Evolutionary conservation across 1,139 yeast species (phyloP).

Genomic region (Chernovozyma sophiae-reginae): DNA sequence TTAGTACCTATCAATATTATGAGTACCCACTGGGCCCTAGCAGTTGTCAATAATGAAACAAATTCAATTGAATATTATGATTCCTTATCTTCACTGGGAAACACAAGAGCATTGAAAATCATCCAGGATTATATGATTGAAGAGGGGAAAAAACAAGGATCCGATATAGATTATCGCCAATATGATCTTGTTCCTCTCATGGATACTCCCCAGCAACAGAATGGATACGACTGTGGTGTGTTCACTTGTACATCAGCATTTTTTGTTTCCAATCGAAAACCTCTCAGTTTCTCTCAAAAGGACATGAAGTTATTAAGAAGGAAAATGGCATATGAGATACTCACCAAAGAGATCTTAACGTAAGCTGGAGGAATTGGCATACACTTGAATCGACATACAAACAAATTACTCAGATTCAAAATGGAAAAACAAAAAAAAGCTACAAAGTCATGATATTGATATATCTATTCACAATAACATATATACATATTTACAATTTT

Average conservation of each 20-base stretch:
- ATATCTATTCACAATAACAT: neutral
- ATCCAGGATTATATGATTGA: slow-evolving; percentile 58
- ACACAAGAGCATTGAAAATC: slow-evolving; percentile 50
- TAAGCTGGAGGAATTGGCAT: slow-evolving; percentile 10
- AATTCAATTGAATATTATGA: slow-evolving; percentile 69
- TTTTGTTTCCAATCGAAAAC: slow-evolving; percentile 46
- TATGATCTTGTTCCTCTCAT: slow-evolving; percentile 32
- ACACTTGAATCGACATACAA: slow-evolving; percentile 6
- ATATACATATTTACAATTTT: neutral
- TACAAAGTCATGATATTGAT: neutral
- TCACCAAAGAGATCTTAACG: slow-evolving; percentile 14
- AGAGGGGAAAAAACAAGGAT: slow-evolving; percentile 47
- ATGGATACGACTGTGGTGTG: slow-evolving; percentile 95
- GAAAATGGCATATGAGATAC: slow-evolving; percentile 59
- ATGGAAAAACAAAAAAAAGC: neutral
- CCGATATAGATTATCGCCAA: slow-evolving; percentile 27
- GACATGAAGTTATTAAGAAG: slow-evolving; percentile 71
- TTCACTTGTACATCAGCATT: slow-evolving; percentile 80
- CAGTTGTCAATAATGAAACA: slow-evolving; percentile 62
- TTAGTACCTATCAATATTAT: slow-evolving; percentile 81
- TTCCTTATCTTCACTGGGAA: slow-evolving; percentile 60
- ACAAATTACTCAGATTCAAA: neutral
- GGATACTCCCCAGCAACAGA: slow-evolving; percentile 77
- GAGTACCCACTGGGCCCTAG: slow-evolving; percentile 91
- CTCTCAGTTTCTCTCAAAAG: slow-evolving; percentile 54